phyloP scores from a whole-genome alignment of 2,329 filamentous ascomycete genomes.

The Pleoardoris graminearum region DNA sequence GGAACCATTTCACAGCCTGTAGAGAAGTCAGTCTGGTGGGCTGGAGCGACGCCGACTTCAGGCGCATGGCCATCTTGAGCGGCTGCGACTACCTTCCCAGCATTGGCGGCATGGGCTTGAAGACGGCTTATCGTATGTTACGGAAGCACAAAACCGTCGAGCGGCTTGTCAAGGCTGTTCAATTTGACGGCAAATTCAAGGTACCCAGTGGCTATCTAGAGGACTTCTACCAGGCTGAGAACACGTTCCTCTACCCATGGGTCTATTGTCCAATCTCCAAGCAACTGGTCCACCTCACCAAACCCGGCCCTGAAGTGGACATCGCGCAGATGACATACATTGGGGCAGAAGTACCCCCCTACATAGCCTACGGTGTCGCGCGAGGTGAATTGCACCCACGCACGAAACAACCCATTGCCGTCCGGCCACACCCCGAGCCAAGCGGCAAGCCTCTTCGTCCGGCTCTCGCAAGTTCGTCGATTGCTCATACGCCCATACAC shows the following conservation, averaged over 20 bases:
- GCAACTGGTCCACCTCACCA: slow-evolving; percentile 74
- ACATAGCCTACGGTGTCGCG: slow-evolving; percentile 74
- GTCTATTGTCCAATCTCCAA: slow-evolving; percentile 81
- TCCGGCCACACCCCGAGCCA: slow-evolving; percentile 38
- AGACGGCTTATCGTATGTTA: slow-evolving; percentile 89
- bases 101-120: slow-evolving; percentile 83
- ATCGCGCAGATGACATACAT: slow-evolving; percentile 78
- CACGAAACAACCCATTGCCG: slow-evolving; percentile 68
- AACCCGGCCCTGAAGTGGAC: slow-evolving; percentile 64
- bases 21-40: slow-evolving; percentile 86
- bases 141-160: slow-evolving; percentile 89
- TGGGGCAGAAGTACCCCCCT: slow-evolving; percentile 70
- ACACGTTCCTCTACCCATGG: slow-evolving; percentile 92
- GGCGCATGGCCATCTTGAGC: slow-evolving; percentile 93
- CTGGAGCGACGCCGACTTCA: slow-evolving; percentile 90
- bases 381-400: slow-evolving; percentile 85
- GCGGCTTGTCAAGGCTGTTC: slow-evolving; percentile 76
- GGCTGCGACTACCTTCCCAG: slow-evolving; percentile 94
- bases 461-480: slow-evolving; percentile 27
- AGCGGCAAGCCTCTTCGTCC: slow-evolving; percentile 45
- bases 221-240: slow-evolving; percentile 81
- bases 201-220: slow-evolving; percentile 82
- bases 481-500: slow-evolving; percentile 51
- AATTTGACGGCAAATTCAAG: slow-evolving; percentile 84
- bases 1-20: slow-evolving; percentile 84